Evolutionary conservation across 768 basidiomycete genomes (phyloP), one percentile per base, ranked within the genome.

Genomic region (Boletales sp.): DNA sequence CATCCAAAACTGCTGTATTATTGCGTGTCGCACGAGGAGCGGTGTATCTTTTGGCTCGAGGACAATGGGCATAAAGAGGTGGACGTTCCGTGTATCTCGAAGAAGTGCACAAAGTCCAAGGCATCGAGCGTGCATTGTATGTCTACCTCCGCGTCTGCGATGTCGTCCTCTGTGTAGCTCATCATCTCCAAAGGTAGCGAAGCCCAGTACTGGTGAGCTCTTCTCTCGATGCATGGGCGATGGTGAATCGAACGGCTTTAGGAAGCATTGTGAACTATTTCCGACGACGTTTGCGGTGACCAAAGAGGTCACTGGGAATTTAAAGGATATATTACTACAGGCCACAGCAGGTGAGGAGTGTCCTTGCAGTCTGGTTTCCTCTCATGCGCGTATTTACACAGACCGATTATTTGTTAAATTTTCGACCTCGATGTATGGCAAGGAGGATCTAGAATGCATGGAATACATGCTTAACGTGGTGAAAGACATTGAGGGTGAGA

Each of bases 261-360:
- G 65, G 65, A 64, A 50, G 41, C 67, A 67, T 34, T 67, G 67
- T 38, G 67, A 67, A 39, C 41, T 67, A 8, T 67, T 67, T 44
- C 65, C 65, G 19, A 67, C 54, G 18, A 55, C 48, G 6, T 56
- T 65, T 11, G n/a, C 38, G 8, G 47, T 67, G 41, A 60, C 62
- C 14, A 57, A 55, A 37, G 39, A 53, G 2, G 33, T 55, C 44
- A 62, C 50, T 8, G 21, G 46, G 35, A 51, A 57, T 31, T 17
- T 69, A 21, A 67, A 63, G 40, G 46, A 54, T 12, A 18, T 59
- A 34, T 41, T 67, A 28, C 34, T 67, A 31, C 65, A 67, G 40
- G 60, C 65, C 34, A 61, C 67, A 14, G 65, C 65, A 60, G 65
- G 65, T 69, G 32, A 25, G 17, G 11, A 34, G 15, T 33, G 1